Evolutionary conservation across 192 early-diverging fungal species (phyloP).

Genomic region (Backusella sp.): DNA sequence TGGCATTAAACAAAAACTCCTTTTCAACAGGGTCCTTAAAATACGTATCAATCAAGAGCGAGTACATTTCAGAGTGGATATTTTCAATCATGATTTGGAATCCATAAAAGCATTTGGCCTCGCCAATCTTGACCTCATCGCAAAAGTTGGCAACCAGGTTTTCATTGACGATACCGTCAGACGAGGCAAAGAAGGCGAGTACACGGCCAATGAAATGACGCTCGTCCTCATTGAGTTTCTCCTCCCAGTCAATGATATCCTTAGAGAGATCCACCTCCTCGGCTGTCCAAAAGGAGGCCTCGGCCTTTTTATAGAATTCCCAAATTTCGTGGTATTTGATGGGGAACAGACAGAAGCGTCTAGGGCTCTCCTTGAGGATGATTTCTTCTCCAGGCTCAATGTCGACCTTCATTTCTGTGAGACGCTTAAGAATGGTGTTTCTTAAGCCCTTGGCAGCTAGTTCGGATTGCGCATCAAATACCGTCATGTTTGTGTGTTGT

Average conservation of each 20-base stretch:
- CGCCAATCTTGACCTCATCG: conserved; percentile 89
- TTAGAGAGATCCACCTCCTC: conserved; percentile 93
- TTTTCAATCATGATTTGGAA: conserved; percentile 99
- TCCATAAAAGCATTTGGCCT: conserved; percentile 89
- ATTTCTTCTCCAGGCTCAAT: not conserved
- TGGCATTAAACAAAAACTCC: conserved; percentile 83
- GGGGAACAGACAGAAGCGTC: conserved; percentile 86
- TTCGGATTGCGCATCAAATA: conserved; percentile 3
- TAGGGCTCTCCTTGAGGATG: conserved; percentile 57
- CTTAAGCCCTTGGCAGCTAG: not conserved
- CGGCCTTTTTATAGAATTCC: conserved; percentile 96
- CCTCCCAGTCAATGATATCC: conserved; percentile 85
- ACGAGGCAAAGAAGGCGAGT: conserved; percentile 91
- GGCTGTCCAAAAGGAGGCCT: conserved; percentile 95
- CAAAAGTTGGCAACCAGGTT: conserved; percentile 87
- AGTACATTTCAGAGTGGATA: conserved; percentile 94
- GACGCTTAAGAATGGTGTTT: not conserved
- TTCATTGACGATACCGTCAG: conserved; percentile 94
- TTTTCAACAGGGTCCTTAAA: conserved; percentile 80
- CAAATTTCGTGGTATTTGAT: conserved; percentile 91
- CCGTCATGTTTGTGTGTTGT: not conserved
- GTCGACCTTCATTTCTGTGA: not conserved
- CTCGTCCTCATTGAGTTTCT: conserved; percentile 78
- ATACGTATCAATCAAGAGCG: conserved; percentile 94
- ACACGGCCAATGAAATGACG: conserved; percentile 86